phyloP scores from a whole-genome alignment of 768 basidiomycete genomes.

The Termitomyces sp. region DNA sequence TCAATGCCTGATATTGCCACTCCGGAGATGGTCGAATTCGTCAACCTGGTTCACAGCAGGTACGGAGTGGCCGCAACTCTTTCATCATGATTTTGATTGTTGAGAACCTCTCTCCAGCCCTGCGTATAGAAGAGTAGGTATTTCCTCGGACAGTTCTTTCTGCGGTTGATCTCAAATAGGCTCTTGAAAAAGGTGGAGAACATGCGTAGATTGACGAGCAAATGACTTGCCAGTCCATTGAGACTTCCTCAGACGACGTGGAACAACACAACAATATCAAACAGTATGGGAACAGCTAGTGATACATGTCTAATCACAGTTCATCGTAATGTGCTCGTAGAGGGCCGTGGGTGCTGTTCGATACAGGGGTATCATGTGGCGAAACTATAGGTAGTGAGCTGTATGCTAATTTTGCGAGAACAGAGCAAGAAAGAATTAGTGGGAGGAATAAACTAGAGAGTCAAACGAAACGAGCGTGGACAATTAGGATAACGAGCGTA shows the following conservation, averaged over 20 bases:
- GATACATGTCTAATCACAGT: slow-evolving; percentile 16
- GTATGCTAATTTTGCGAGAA: slow-evolving; percentile 6
- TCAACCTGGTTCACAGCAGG: slow-evolving; percentile 15
- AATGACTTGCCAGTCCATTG: no score
- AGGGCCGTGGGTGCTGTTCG: slow-evolving; percentile 12
- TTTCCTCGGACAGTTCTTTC: background rate
- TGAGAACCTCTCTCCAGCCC: slow-evolving; percentile 2
- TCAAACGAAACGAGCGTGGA: slow-evolving; percentile 9
- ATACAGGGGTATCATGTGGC: slow-evolving; percentile 10
- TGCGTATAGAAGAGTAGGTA: slow-evolving; percentile 16
- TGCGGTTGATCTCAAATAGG: background rate
- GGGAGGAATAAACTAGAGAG: background rate
- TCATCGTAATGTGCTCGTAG: slow-evolving; percentile 10
- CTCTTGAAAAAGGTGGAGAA: no score
- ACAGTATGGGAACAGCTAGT: slow-evolving; percentile 5
- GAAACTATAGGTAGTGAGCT: background rate
- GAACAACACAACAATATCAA: background rate
- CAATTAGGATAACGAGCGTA: slow-evolving; percentile 22
- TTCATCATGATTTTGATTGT: background rate
- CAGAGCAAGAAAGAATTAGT: background rate
- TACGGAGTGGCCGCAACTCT: slow-evolving; percentile 2
- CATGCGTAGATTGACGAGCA: no score
- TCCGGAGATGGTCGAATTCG: slow-evolving; percentile 24
- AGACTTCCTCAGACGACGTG: no score
- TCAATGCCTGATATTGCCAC: slow-evolving; percentile 8